These are phyloP conservation scores for Colletotrichum lini DNA, from an alignment of 2,329 filamentous ascomycete species.

Conservation along the genomic window DNA sequence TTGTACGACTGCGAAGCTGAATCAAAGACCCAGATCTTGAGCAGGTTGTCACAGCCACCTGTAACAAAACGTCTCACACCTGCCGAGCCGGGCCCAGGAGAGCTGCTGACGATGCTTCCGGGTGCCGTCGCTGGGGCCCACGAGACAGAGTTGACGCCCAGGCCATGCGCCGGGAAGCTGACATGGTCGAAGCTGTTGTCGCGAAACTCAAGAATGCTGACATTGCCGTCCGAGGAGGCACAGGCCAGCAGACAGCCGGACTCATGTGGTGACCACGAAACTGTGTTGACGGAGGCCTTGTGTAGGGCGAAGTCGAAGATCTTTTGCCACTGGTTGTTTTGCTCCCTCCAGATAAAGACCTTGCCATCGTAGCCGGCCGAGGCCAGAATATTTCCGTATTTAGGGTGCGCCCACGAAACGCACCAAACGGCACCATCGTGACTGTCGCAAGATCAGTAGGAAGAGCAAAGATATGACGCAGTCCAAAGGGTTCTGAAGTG, in stretches of 20 bases:
- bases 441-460: slow-evolving; percentile 60
- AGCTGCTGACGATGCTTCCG: slow-evolving; percentile 86
- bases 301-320: slow-evolving; percentile 95
- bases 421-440: slow-evolving; percentile 99
- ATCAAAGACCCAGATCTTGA: slow-evolving; percentile 94
- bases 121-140: slow-evolving; percentile 92
- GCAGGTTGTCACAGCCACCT: slow-evolving; percentile 91
- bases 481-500: not conserved
- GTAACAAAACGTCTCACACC: slow-evolving; percentile 90
- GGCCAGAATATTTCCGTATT: slow-evolving; percentile 97
- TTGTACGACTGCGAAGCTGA: slow-evolving; percentile 72
- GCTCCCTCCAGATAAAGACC: slow-evolving; percentile 98
- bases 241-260: slow-evolving; percentile 94
- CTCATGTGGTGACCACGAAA: slow-evolving; percentile 98
- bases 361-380: slow-evolving; percentile 97
- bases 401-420: slow-evolving; percentile 97
- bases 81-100: slow-evolving; percentile 69
- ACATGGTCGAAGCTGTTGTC: slow-evolving; percentile 93
- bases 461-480: slow-evolving; percentile 7
- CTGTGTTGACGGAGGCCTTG: slow-evolving; percentile 96
- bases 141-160: slow-evolving; percentile 95
- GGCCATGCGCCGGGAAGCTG: slow-evolving; percentile 91
- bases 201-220: slow-evolving; percentile 96
- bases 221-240: slow-evolving; percentile 93
- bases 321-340: slow-evolving; percentile 81